These are phyloP conservation scores for Diaporthe citriasiana DNA, from an alignment of 2,329 filamentous ascomycete genomes.

Conservation along the genomic window DNA sequence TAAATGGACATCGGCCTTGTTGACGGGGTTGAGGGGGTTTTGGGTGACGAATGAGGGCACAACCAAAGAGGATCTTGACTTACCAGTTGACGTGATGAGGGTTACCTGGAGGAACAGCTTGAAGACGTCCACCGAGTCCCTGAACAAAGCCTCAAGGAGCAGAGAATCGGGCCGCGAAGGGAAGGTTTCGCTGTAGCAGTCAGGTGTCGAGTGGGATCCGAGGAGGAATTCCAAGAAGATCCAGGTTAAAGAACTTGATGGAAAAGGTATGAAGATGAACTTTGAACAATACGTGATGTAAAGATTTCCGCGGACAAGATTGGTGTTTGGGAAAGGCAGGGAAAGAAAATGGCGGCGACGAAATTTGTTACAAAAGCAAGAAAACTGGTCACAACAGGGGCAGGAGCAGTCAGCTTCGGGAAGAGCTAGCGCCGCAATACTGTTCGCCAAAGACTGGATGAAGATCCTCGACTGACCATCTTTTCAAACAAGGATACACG, in stretches of 20 bases:
- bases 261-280: fast-evolving
- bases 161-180: too few species aligned
- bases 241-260: not conserved
- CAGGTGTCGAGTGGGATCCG: not conserved
- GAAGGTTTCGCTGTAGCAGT: not conserved
- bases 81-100: not conserved
- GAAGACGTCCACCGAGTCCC: not conserved
- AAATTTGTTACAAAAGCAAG: too few species aligned
- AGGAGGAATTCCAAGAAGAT: not conserved
- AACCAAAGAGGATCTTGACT: not conserved
- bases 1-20: not conserved
- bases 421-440: too few species aligned
- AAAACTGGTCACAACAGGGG: not conserved
- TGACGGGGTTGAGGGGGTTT: not conserved
- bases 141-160: fast-evolving
- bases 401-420: not conserved
- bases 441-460: not conserved
- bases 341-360: not conserved
- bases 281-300: not conserved
- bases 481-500: too few species aligned
- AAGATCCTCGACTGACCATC: not conserved
- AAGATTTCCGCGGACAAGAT: not conserved
- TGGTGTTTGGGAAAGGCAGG: not conserved
- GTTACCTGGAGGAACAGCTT: not conserved
- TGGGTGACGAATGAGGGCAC: not conserved